Conservation (phyloP, 225 moss, liverwort and hornwort species). For the Polytrichum formosum region DNA sequence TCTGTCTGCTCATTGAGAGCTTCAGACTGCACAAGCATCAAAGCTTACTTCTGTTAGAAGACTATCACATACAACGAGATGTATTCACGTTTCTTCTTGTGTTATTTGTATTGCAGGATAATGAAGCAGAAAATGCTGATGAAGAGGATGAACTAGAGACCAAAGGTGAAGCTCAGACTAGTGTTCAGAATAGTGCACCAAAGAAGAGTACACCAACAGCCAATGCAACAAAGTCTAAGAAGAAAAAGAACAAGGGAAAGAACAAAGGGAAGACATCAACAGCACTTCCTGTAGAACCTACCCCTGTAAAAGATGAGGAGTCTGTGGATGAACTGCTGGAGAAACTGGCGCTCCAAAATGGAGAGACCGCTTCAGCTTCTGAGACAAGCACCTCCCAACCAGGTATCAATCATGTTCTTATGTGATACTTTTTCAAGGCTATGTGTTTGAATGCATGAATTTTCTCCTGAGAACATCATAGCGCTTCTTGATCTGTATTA, state of each 20-base stretch:
- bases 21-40: too few species aligned
- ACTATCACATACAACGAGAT: too few species aligned
- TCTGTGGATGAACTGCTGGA: slow-evolving; percentile 71
- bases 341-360: slow-evolving; percentile 53
- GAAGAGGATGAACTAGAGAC: slow-evolving; percentile 19
- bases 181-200: slow-evolving; percentile 16
- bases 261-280: slow-evolving; percentile 64
- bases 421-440: not conserved
- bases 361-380: slow-evolving; percentile 38
- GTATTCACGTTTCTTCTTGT: not conserved
- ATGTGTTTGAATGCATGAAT: not conserved
- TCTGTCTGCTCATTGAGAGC: too few species aligned
- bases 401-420: slow-evolving; percentile 22
- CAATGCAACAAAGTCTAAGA: slow-evolving; percentile 47
- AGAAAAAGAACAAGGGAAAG: slow-evolving; percentile 69
- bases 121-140: slow-evolving; percentile 43
- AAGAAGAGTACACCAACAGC: slow-evolving; percentile 40
- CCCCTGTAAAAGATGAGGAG: slow-evolving; percentile 46
- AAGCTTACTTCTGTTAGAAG: too few species aligned
- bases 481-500: not conserved
- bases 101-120: slow-evolving; percentile 23
- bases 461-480: not conserved
- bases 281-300: slow-evolving; percentile 8
- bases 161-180: slow-evolving; percentile 31
- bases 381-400: slow-evolving; percentile 21